Evolutionary conservation across 371 early-diverging fungal species (phyloP).

Genomic region (Mucor indicus): DNA sequence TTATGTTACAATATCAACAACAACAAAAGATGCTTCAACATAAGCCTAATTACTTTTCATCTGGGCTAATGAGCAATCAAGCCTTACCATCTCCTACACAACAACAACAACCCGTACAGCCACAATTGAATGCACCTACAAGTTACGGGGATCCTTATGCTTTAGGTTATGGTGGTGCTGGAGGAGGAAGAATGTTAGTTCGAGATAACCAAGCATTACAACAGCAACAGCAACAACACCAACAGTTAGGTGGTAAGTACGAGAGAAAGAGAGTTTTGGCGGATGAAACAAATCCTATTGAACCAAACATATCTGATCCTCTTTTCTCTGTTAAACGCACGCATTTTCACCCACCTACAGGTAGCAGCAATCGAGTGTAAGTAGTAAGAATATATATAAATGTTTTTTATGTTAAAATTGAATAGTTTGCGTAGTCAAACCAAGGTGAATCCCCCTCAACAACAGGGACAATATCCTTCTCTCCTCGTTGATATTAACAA

Average conservation of each 20-base stretch:
- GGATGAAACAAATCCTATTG: conserved; percentile 19
- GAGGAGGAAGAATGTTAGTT: conserved; percentile 37
- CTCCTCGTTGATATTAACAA: not conserved
- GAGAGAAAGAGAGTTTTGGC: conserved; percentile 23
- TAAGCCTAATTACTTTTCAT: conserved; percentile 17
- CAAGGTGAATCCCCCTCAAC: conserved; percentile 18
- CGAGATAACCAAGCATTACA: conserved; percentile 23
- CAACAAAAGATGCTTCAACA: conserved; percentile 42
- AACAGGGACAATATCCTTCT: conserved; percentile 6
- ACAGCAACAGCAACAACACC: conserved; percentile 12
- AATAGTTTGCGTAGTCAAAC: conserved; percentile 39
- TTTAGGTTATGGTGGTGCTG: conserved; percentile 26
- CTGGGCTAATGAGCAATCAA: no score
- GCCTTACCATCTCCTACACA: conserved; percentile 10
- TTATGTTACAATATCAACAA: conserved; percentile 51
- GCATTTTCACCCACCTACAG: conserved; percentile 20
- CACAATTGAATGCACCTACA: conserved; percentile 4
- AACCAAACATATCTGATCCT: conserved; percentile 32
- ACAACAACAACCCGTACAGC: conserved; percentile 6
- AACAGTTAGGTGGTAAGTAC: conserved; percentile 32
- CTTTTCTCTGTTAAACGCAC: conserved; percentile 28
- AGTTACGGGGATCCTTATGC: conserved; percentile 23
- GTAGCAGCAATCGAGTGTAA: conserved; percentile 34
- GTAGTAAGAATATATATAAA: not conserved
- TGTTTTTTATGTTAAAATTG: not conserved